phyloP scores from a whole-genome alignment of 768 basidiomycete genomes.

The Cyclocybe cylindracea region DNA sequence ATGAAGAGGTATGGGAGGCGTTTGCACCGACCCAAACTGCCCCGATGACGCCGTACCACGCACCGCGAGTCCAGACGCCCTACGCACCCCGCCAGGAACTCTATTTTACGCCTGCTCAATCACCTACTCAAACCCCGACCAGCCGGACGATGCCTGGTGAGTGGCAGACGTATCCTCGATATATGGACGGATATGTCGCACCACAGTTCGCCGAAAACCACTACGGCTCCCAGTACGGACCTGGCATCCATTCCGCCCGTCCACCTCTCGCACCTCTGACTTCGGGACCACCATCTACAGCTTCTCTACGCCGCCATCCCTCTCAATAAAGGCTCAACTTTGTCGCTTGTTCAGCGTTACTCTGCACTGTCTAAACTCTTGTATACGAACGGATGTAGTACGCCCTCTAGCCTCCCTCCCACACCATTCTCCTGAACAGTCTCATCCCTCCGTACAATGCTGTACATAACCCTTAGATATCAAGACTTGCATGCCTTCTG shows the following conservation, averaged over 20 bases:
- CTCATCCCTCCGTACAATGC: no score
- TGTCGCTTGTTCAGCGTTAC: no score
- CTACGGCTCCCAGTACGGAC: constrained; percentile 18
- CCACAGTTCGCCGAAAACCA: constrained; percentile 12
- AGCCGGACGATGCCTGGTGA: neutral
- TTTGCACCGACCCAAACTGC: no score
- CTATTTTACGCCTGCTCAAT: neutral
- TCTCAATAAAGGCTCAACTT: no score
- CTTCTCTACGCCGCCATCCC: neutral
- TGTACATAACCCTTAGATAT: no score
- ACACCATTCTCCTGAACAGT: no score
- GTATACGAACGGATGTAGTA: no score
- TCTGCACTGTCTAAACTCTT: no score
- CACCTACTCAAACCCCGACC: neutral
- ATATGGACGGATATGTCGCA: constrained; percentile 15
- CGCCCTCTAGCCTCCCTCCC: no score
- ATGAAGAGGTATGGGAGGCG: no score
- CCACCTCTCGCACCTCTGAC: constrained; percentile 1
- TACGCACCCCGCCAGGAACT: neutral
- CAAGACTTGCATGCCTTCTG: no score
- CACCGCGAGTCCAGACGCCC: neutral
- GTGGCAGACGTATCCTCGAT: constrained; percentile 11
- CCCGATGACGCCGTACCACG: no score
- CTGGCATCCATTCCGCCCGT: constrained; percentile 13
- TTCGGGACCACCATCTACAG: constrained; percentile 2